phyloP scores from a whole-genome alignment of 495 filamentous ascomycete species.

The Penicillium tannophilum region DNA sequence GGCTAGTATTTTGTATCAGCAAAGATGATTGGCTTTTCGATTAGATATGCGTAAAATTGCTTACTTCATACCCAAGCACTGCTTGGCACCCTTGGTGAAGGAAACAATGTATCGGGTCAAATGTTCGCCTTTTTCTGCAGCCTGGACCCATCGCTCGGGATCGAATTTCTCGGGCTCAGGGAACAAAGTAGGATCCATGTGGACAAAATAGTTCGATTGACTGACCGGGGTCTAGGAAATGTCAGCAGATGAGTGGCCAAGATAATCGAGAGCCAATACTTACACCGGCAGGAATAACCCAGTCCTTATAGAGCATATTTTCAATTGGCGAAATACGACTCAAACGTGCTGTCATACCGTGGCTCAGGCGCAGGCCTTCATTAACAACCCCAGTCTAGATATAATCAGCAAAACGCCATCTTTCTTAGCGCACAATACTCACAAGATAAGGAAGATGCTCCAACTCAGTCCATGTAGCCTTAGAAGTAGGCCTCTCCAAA shows the following conservation, averaged over 20 bases:
- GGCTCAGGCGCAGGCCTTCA: constrained; percentile 9
- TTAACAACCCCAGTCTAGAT: constrained; percentile 22
- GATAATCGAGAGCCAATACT: background rate
- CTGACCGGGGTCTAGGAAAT: constrained; percentile 22
- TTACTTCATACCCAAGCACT: constrained; percentile 15
- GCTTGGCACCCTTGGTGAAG: constrained; percentile 8
- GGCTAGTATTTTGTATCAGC: constrained; percentile 25
- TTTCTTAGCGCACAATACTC: background rate
- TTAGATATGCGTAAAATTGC: background rate
- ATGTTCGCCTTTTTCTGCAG: background rate
- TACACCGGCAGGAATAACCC: constrained; percentile 16
- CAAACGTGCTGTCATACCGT: constrained; percentile 8
- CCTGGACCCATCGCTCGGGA: constrained; percentile 13
- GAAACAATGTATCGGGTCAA: constrained; percentile 6
- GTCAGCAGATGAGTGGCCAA: constrained; percentile 31
- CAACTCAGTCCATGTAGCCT: constrained; percentile 26
- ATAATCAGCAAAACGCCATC: background rate
- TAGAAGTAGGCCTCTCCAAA: constrained; percentile 23
- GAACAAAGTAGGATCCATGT: constrained; percentile 12
- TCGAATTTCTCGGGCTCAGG: constrained; percentile 12
- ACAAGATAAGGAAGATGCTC: constrained; percentile 52
- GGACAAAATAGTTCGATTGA: constrained; percentile 13
- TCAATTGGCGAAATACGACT: constrained; percentile 12
- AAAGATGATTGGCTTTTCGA: background rate
- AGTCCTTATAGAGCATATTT: constrained; percentile 7